These are phyloP conservation scores for Wickerhamiella bombiphila DNA, from an alignment of 805 yeast genomes.

Conservation along the genomic window DNA sequence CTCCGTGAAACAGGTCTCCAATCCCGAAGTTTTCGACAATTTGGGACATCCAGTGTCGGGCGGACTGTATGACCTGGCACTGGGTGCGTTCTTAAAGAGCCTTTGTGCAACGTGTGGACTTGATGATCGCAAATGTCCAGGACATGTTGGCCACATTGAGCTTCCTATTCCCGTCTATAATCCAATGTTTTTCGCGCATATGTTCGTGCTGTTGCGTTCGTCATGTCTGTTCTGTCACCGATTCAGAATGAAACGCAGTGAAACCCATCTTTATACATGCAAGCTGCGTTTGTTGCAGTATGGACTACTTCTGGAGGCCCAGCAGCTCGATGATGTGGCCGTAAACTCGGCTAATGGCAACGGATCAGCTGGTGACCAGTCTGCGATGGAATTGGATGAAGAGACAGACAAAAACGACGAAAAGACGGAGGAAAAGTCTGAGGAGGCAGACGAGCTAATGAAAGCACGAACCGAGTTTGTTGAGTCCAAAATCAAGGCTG, in stretches of 20 bases:
- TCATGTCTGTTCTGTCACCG: slow-evolving; percentile 83
- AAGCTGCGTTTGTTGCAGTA: slow-evolving; percentile 71
- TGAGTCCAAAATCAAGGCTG: slow-evolving; percentile 50
- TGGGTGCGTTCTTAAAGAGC: slow-evolving; percentile 85
- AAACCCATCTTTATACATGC: slow-evolving; percentile 63
- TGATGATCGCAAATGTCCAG: slow-evolving; percentile 90
- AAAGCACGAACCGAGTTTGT: slow-evolving; percentile 57
- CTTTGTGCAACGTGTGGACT: slow-evolving; percentile 91
- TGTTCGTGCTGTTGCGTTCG: slow-evolving; percentile 70
- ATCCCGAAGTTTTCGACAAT: slow-evolving; percentile 90
- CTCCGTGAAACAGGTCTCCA: slow-evolving; percentile 89
- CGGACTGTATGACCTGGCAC: slow-evolving; percentile 86
- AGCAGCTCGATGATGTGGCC: slow-evolving; percentile 45
- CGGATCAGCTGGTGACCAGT: slow-evolving; percentile 28
- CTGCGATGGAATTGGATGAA: slow-evolving; percentile 21
- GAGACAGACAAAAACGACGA: slow-evolving; percentile 25
- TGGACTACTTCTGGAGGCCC: slow-evolving; percentile 70
- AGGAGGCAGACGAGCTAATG: slow-evolving; percentile 29
- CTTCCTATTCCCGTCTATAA: slow-evolving; percentile 91
- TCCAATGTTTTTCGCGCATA: slow-evolving; percentile 84
- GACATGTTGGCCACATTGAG: slow-evolving; percentile 96
- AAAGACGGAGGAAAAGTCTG: slow-evolving; percentile 25
- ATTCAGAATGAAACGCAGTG: slow-evolving; percentile 54
- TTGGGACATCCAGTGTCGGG: slow-evolving; percentile 90
- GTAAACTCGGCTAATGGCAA: slow-evolving; percentile 23